Conservation (phyloP, 176 grass and related monocot species). For the Poa pratensis region DNA sequence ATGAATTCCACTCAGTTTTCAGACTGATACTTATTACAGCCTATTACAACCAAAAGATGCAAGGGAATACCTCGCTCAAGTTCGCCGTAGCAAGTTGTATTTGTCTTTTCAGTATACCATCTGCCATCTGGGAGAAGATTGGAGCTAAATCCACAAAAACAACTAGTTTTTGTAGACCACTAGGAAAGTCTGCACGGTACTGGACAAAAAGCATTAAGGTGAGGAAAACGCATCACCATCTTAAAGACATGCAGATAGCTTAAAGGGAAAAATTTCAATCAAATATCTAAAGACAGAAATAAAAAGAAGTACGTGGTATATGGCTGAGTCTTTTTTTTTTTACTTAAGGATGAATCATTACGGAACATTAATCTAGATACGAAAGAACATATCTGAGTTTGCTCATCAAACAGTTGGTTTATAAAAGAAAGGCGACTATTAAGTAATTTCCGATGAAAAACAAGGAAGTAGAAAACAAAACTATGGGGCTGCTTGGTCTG, state of each 20-base stretch:
- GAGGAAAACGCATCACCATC: constrained; percentile 11
- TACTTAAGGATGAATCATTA: constrained; percentile 17
- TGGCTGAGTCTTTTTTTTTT: constrained; percentile 16
- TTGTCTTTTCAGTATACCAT: constrained; percentile 74
- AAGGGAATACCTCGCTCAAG: constrained; percentile 63
- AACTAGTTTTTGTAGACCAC: constrained; percentile 67
- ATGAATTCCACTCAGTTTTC: not conserved
- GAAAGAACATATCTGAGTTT: constrained; percentile 8
- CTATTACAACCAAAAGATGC: not conserved
- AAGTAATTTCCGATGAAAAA: not conserved
- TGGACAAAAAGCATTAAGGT: constrained; percentile 61
- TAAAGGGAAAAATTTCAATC: not conserved
- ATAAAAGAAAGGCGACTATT: not conserved
- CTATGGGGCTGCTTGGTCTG: not conserved
- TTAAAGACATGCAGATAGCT: constrained; percentile 14
- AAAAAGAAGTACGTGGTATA: not conserved
- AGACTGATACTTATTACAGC: not conserved
- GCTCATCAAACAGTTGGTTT: constrained; percentile 5
- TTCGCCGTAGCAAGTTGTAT: constrained; percentile 68
- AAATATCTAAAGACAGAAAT: constrained; percentile 2
- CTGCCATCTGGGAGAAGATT: constrained; percentile 78
- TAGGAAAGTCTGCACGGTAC: constrained; percentile 95
- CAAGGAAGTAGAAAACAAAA: not conserved
- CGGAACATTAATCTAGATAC: constrained; percentile 18
- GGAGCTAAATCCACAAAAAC: constrained; percentile 90